A percentile compares a stretch with the other conserved stretches of the same genome.
Evolutionary conservation across 2,329 filamentous ascomycete species (phyloP).

Genomic region (Mycosphaerella sp.): DNA sequence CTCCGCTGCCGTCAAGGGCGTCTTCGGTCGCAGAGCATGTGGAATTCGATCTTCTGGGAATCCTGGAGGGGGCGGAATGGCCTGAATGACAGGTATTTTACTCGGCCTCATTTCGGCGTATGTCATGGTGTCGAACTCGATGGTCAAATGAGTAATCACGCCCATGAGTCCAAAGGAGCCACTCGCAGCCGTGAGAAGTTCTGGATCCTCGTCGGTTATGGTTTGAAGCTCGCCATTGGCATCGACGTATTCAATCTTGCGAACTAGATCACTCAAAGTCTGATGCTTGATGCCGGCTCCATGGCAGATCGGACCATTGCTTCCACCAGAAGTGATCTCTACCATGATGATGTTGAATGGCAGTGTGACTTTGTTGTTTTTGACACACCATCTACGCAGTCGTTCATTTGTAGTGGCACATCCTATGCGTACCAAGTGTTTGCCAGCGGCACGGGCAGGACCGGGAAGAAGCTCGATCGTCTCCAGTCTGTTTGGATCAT

Average conservation of each 20-base stretch:
- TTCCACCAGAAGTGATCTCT: slow-evolving; percentile 14
- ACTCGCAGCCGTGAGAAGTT: slow-evolving; percentile 10
- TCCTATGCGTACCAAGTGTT: slow-evolving; percentile 10
- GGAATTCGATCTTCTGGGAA: slow-evolving; percentile 27
- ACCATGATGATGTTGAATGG: slow-evolving; percentile 15
- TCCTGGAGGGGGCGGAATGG: slow-evolving; percentile 38
- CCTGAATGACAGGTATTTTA: slow-evolving; percentile 41
- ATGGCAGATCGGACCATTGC: slow-evolving; percentile 14
- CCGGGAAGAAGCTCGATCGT: slow-evolving; percentile 10
- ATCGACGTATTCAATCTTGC: slow-evolving; percentile 13
- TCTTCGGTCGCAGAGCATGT: slow-evolving; percentile 31
- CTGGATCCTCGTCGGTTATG: slow-evolving; percentile 7
- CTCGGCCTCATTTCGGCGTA: slow-evolving; percentile 44
- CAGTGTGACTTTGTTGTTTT: slow-evolving; percentile 11
- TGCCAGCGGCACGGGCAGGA: slow-evolving; percentile 4
- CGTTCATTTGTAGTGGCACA: slow-evolving; percentile 14
- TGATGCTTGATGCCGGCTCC: slow-evolving; percentile 11
- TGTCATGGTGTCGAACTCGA: slow-evolving; percentile 44
- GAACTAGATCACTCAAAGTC: slow-evolving; percentile 14
- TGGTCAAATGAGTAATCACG: slow-evolving; percentile 46
- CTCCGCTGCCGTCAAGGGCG: slow-evolving; percentile 27
- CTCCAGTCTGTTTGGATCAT: slow-evolving; percentile 7
- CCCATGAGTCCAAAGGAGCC: slow-evolving; percentile 44
- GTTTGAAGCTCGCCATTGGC: slow-evolving; percentile 11
- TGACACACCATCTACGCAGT: slow-evolving; percentile 14